Base-by-base conservation (phyloP, 768 basidiomycete genomes). In the Lactifluus echinatus region DNA sequence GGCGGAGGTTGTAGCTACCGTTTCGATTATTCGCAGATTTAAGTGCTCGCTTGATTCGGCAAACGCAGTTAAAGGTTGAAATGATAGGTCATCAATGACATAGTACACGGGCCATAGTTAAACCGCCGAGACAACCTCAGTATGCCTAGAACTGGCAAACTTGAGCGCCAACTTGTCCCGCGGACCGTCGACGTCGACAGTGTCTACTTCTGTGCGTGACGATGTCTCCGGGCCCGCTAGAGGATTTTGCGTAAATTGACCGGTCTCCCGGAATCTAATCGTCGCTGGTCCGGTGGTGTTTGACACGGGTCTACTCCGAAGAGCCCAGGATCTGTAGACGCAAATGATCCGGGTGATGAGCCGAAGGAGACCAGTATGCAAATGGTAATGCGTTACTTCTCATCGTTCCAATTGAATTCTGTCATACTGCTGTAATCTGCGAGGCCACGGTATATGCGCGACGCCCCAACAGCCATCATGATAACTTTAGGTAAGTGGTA, bases 401-500 rank as follows among this genome's bases (percentile, higher is more conserved):
- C 57, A 4, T 46, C 46, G n/a, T 48, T 19, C 57, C 51, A 58
- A 40, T 58, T 58, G 45, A 53, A 53, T 23, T 60, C 59, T 4
- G 55, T 28, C 39, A 60, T 60, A 37, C 56, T 50, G 12, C 29
- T 60, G 33, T 60, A 57, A 19, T 60, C 56, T 4, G 55, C 55
- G 15, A 60, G 50, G 50, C 50, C 14, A 10, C 56, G 59, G 31
- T 60, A 60, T 45, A 60, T 60, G 23, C 59, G 59, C 37, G 59
- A 46, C 17, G 55, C 59, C 4, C 59, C 55, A 12, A 60, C 44
- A 15, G 59, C 50, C 59, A 60, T 60, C 55, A 60, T 60, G 31
- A 60, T 60, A 5, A 60, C 59, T 60, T 45, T 21, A 24, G 7
- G 15, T 5, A 26, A n/a, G 19, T 21, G 37, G 12, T 19, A 11